A percentile compares a stretch with the other conserved stretches of the same genome.
Conservation (phyloP, 1,139 yeast species). For the Diutina rugosa region DNA sequence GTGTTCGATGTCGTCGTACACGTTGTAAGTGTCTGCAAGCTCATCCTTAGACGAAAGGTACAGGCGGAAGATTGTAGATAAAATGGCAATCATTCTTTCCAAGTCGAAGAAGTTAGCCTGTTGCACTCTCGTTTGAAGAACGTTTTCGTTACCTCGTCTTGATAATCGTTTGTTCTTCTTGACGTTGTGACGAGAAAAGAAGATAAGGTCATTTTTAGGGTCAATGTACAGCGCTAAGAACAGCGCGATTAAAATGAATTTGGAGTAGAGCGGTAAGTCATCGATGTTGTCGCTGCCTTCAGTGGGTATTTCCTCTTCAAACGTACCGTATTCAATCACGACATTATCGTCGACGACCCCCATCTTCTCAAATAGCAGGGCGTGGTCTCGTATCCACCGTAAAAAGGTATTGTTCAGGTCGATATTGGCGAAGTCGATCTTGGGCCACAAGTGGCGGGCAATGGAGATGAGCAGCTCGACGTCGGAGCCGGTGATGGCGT, state of each 20-base stretch:
- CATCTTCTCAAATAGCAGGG: background rate
- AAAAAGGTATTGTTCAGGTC: background rate
- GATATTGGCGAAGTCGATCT: background rate
- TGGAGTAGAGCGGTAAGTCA: constrained; percentile 44
- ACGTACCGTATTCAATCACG: background rate
- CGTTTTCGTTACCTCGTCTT: constrained; percentile 33
- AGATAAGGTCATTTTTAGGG: constrained; percentile 43
- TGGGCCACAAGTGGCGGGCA: background rate
- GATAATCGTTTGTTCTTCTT: constrained; percentile 24
- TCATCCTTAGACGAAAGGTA: constrained; percentile 19
- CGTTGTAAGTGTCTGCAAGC: constrained; percentile 12
- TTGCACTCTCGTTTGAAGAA: constrained; percentile 22
- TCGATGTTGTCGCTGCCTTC: background rate
- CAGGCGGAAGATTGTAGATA: constrained; percentile 41
- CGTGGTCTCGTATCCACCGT: background rate
- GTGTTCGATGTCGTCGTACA: constrained; percentile 19
- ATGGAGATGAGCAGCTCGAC: background rate
- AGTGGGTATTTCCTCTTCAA: background rate
- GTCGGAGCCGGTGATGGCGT: background rate
- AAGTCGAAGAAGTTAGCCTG: constrained; percentile 54
- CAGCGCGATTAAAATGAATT: constrained; percentile 51
- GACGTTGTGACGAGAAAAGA: constrained; percentile 47
- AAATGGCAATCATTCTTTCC: constrained; percentile 56
- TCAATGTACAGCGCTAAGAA: constrained; percentile 60
- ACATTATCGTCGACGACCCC: background rate